Percentiles rank a stretch among this genome's conserved stretches.
phyloP scores from a whole-genome alignment of 345 rosid genomes.

The Eucalyptus pauciflora region DNA sequence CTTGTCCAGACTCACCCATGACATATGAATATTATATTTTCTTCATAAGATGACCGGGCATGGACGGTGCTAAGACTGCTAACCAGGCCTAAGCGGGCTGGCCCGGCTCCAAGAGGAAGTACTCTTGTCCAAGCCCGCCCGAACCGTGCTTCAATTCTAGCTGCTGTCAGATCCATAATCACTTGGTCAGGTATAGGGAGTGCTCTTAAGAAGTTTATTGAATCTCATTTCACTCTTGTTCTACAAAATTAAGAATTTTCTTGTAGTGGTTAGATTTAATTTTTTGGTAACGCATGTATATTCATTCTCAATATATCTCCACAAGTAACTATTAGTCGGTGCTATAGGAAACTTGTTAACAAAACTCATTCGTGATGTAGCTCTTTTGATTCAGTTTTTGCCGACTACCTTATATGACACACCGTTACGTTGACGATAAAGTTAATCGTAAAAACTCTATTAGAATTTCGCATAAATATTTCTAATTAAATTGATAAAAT shows the following conservation, averaged over 20 bases:
- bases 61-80: not conserved
- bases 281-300: not conserved
- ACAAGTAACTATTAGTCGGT: not conserved
- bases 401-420: fast-evolving
- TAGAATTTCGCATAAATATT: fast-evolving
- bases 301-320: not conserved
- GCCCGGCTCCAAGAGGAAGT: not conserved
- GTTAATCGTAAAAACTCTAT: not conserved
- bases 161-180: not conserved
- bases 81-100: not conserved
- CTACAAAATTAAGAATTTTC: not conserved
- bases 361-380: not conserved
- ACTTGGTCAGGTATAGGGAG: not conserved
- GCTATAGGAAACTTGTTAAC: not conserved
- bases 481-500: not conserved
- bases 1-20: not conserved
- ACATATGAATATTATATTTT: not conserved
- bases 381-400: fast-evolving
- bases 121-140: not conserved
- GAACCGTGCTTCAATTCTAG: not conserved
- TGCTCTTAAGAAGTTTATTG: not conserved
- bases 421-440: fast-evolving
- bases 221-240: not conserved
- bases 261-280: not conserved
- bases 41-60: not conserved